Evolutionary conservation across 164 flowering plant species (phyloP).

Genomic region (Vitis rupestris): DNA sequence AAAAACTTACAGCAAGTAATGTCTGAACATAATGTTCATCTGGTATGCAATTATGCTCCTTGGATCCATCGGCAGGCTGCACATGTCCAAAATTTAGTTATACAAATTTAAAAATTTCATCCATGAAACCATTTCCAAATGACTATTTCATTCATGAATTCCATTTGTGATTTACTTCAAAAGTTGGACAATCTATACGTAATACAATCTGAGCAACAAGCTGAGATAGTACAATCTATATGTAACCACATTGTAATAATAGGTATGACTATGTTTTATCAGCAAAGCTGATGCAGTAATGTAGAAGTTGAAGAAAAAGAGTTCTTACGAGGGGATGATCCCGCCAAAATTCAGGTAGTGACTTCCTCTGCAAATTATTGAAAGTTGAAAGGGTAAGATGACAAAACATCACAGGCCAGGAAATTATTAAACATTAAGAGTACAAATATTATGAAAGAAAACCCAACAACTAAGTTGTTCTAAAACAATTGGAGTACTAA

Average conservation of each 20-base stretch:
- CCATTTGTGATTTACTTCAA: not conserved
- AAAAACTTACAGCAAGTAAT: constrained; percentile 76
- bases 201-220: too few relatives aligned
- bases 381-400: not conserved
- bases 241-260: too few relatives aligned
- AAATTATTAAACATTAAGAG: not conserved
- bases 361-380: constrained; percentile 63
- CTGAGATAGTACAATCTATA: too few relatives aligned
- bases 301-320: constrained; percentile 5
- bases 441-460: not conserved
- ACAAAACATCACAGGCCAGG: not conserved
- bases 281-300: too few relatives aligned
- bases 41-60: constrained; percentile 96
- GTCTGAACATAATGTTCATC: constrained; percentile 98
- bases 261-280: too few relatives aligned
- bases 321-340: constrained; percentile 75
- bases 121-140: not conserved
- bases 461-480: not conserved
- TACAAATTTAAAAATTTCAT: constrained; percentile 3
- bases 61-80: constrained; percentile 73
- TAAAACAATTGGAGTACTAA: too few relatives aligned
- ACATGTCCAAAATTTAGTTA: constrained; percentile 17
- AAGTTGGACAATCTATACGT: not conserved
- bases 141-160: not conserved
- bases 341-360: constrained; percentile 98